A percentile compares a stretch with the other conserved stretches of the same genome.
These are phyloP conservation scores for Fusarium duplospermum DNA, from an alignment of 2,329 filamentous ascomycete species.

Conservation along the genomic window DNA sequence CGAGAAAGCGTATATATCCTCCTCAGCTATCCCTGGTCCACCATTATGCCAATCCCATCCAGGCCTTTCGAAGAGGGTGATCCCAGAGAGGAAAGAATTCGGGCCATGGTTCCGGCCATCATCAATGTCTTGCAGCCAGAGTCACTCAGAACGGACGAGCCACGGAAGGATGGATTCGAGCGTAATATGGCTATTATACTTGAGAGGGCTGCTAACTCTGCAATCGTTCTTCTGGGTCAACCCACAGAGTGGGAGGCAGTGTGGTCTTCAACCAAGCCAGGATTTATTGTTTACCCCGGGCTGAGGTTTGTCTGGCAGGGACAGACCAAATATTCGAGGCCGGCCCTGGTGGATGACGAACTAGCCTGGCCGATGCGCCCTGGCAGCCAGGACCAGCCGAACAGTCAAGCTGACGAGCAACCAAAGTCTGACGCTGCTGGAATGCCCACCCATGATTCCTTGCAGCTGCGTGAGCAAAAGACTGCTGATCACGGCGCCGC, in stretches of 20 bases:
- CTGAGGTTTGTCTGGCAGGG: not conserved
- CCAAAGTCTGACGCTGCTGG: not conserved
- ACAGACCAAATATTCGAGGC: not conserved
- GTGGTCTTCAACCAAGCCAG: not conserved
- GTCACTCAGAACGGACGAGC: not conserved
- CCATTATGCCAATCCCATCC: not conserved
- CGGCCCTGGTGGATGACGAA: not conserved
- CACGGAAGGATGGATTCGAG: not conserved
- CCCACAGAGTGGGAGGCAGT: not conserved
- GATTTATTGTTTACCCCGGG: not conserved
- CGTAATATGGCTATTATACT: fast-evolving
- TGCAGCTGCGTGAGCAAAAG: not conserved
- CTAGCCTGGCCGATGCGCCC: not conserved
- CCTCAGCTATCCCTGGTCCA: not conserved
- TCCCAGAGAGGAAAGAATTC: not conserved
- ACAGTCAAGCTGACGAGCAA: not conserved
- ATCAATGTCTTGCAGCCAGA: not conserved
- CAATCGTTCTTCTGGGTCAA: not conserved
- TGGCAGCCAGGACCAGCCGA: not conserved
- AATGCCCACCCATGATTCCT: not conserved
- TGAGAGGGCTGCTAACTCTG: not conserved
- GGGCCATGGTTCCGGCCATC: not conserved
- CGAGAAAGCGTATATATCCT: not conserved
- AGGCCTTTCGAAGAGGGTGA: not conserved
- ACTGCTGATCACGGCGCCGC: not conserved